Base-by-base conservation (phyloP, 164 flowering plant species). In the Vitis rotundifolia region DNA sequence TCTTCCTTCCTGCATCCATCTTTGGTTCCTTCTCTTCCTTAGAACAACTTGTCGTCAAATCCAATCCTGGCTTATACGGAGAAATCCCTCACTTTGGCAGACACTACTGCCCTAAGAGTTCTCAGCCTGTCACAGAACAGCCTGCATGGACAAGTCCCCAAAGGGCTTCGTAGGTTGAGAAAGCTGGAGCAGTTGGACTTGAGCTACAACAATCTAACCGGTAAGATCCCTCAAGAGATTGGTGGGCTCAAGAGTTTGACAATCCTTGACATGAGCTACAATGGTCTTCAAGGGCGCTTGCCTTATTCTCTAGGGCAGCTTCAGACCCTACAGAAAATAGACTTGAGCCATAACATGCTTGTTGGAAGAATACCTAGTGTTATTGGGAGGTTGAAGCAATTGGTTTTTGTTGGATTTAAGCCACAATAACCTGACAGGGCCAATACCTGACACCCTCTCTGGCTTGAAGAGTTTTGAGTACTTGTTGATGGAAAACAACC, bases 231-330 rank as follows among this genome's bases (percentile, higher is more conserved):
- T 29, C 49, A 61, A 49, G 81, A 83, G 59, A 70, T 87, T 67
- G 87, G 87, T 18, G 77, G 76, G 57, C 52, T 87, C 64, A 73
- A 67, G 22, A 74, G 76, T 19, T 71, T 87, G 70, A 61, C 76
- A 73, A 85, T 87, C 59, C 69, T 87, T 47, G 86, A 87, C 75
- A 63, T 87, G 0, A 78, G 86, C 67, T 78, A 71, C 61, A 87
- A 87, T 61, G 52, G 26, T 0, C 65, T 87, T 11, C 68, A 78
- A 69, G 84, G 84, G 8, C 54, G 28, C n/a, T 13, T 86, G 13
- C 87, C 89, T n/a, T 28, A 13, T 44, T 56, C 85, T 49, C 48
- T 82, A 11, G 82, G 86, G 1, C 75, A 80, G 57, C 86, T 84
- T 29, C 59, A 73, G 11, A 60, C 59, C 66, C 77, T 86, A 31